These are phyloP conservation scores for Ogataea hybrid DNA, from an alignment of 1,139 yeast genomes.

Conservation along the genomic window DNA sequence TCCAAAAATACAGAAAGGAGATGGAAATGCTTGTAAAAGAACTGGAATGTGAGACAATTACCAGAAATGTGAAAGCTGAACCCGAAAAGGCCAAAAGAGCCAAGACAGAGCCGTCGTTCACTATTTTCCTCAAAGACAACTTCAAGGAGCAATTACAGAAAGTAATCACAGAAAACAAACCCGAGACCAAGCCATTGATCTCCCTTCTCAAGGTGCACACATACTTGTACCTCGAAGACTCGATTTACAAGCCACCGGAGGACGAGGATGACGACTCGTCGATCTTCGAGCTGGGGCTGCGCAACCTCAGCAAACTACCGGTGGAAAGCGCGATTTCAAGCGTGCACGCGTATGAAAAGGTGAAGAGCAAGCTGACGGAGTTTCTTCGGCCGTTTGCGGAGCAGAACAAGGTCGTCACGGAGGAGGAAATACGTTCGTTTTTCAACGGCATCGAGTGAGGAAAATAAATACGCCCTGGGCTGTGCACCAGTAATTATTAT, in stretches of 20 bases:
- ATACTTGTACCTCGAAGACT: conserved; percentile 63
- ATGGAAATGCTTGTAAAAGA: conserved; percentile 31
- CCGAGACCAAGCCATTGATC: conserved; percentile 24
- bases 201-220: conserved; percentile 38
- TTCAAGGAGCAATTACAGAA: conserved; percentile 37
- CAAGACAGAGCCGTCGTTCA: conserved; percentile 32
- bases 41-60: conserved; percentile 24
- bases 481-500: neutral
- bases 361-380: conserved; percentile 61
- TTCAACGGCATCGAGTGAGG: conserved; percentile 39
- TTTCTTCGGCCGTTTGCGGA: conserved; percentile 86
- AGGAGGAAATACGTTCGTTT: conserved; percentile 71
- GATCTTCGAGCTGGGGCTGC: conserved; percentile 58
- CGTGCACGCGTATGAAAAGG: conserved; percentile 69
- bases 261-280: conserved; percentile 52
- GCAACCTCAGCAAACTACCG: conserved; percentile 64
- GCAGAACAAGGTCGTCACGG: conserved; percentile 77
- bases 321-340: conserved; percentile 80
- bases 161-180: conserved; percentile 28
- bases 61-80: conserved; percentile 8
- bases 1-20: conserved; percentile 40
- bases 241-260: conserved; percentile 74
- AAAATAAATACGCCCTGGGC: neutral
- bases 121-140: conserved; percentile 45
- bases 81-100: conserved; percentile 14